Base-by-base conservation (phyloP, 495 filamentous ascomycete genomes). In the Clohesyomyces aquaticus region DNA sequence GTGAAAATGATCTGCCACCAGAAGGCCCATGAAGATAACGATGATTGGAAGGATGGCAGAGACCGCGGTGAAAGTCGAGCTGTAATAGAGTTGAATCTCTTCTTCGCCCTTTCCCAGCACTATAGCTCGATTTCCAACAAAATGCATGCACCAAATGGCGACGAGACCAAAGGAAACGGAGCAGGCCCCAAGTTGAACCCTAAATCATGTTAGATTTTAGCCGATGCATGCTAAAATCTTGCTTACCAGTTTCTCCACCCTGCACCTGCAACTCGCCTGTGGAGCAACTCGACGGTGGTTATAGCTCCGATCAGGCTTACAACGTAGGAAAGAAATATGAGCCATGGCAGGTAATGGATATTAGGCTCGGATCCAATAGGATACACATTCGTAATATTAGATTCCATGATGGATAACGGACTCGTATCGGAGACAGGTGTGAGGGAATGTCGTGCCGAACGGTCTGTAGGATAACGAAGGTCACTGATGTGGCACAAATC, bases 131-230 rank as follows among this genome's bases (percentile, higher is more conserved):
- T 95, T 94, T 26, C 90, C 91, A 63, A 96, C 87, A 68, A 86
- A 96, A 71, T 95, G 92, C 87, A 90, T 90, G 63, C 82, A 86
- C 87, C 86, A 90, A 59, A 93, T 91, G n/a, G 88, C 84, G 29
- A 94, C 83, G 0, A 88, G 88, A 0, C 91, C 91, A 87, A 96
- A 91, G 6, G 86, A 81, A 6, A 91, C 77, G 1, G 91, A 85
- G 18, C 89, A 87, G 27, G 82, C 85, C 1, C 86, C 70, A 0
- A 95, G 80, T 4, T 93, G 82, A 65, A 88, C 82, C 82, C 89
- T 93, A 68, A 8, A 41, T 3, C 28, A 23, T 11, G 43, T 62
- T 29, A 54, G 49, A 46, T 6, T 14, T 23, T 27, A n/a, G n/a
- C n/a, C n/a, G n/a, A n/a, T n/a, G n/a, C n/a, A n/a, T n/a, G n/a